These are phyloP conservation scores for Beta corolliflora DNA, from an alignment of 179 eudicot genomes.

Conservation along the genomic window DNA sequence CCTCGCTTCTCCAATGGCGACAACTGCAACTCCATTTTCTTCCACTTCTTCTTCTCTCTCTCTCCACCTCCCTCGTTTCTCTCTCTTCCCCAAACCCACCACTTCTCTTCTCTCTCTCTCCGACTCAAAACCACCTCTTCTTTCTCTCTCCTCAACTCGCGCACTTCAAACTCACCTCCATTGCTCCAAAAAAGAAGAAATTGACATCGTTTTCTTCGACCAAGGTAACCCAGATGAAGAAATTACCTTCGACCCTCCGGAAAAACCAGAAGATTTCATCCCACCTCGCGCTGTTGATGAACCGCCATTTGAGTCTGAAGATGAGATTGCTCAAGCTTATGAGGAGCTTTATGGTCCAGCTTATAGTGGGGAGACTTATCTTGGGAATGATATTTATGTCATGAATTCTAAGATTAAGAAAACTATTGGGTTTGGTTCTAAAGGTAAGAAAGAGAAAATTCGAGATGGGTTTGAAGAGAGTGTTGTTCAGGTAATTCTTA, in stretches of 20 bases:
- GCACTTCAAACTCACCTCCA: slow-evolving; percentile 4
- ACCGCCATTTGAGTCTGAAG: slow-evolving; percentile 65
- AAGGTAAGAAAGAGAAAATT: slow-evolving; percentile 60
- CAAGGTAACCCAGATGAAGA: slow-evolving; percentile 50
- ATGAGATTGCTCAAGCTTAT: slow-evolving; percentile 60
- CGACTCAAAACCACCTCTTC: slow-evolving; percentile 7
- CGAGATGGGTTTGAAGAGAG: slow-evolving; percentile 89
- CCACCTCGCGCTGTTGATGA: slow-evolving; percentile 68
- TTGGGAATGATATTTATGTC: slow-evolving; percentile 65
- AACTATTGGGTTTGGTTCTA: slow-evolving; percentile 49
- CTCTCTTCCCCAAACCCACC: slow-evolving; percentile 22
- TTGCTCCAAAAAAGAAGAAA: slow-evolving; percentile 23
- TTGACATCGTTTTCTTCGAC: slow-evolving; percentile 50
- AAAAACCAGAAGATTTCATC: slow-evolving; percentile 60
- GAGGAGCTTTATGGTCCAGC: slow-evolving; percentile 89
- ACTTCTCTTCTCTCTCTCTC: background rate
- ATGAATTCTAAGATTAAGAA: slow-evolving; percentile 75
- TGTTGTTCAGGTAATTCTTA: slow-evolving; percentile 55
- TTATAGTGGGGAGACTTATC: slow-evolving; percentile 58
- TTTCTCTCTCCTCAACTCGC: slow-evolving; percentile 23
- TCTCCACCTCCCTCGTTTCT: slow-evolving; percentile 17
- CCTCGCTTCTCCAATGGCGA: slow-evolving; percentile 17
- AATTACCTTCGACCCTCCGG: slow-evolving; percentile 56
- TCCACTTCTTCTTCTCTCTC: slow-evolving; percentile 21
- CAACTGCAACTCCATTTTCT: slow-evolving; percentile 26